These are phyloP conservation scores for Apophysomyces elegans DNA, from an alignment of 371 early-diverging fungal genomes.

Conservation along the genomic window DNA sequence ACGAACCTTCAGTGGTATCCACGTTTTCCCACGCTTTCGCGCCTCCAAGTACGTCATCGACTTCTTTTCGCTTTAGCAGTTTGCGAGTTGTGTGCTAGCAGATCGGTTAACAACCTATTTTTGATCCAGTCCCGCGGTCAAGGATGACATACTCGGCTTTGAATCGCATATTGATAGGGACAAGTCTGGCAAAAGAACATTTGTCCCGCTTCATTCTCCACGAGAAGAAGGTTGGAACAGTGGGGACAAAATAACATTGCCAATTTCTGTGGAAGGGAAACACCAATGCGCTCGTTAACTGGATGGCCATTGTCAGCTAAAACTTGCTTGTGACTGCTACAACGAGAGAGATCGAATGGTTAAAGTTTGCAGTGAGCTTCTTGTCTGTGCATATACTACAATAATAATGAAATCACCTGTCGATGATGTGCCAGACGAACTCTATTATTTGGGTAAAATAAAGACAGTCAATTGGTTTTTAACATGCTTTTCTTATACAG, in stretches of 20 bases:
- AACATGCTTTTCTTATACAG: not conserved
- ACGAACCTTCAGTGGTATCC: constrained; percentile 82
- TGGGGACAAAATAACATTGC: constrained; percentile 88
- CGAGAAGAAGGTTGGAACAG: constrained; percentile 83
- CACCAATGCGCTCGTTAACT: too few relatives aligned
- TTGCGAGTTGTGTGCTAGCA: constrained; percentile 59
- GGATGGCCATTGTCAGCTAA: too few relatives aligned
- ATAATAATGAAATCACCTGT: not conserved
- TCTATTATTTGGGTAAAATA: constrained; percentile 26
- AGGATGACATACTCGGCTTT: constrained; percentile 44
- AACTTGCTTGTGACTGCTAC: too few relatives aligned
- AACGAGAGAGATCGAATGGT: not conserved
- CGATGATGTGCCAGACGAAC: constrained; percentile 18
- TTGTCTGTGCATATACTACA: not conserved
- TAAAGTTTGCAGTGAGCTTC: not conserved
- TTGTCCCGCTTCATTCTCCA: constrained; percentile 71
- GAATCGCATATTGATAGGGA: constrained; percentile 82
- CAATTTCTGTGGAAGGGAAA: too few relatives aligned
- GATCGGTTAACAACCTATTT: constrained; percentile 4
- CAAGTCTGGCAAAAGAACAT: constrained; percentile 89
- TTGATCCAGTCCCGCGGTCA: not conserved
- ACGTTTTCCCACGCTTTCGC: constrained; percentile 93
- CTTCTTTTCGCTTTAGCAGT: constrained; percentile 79
- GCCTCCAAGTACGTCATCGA: constrained; percentile 95
- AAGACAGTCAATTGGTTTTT: not conserved